These are phyloP conservation scores for Zygosaccharomyces bailii DNA, from an alignment of 805 yeast species.

Conservation along the genomic window DNA sequence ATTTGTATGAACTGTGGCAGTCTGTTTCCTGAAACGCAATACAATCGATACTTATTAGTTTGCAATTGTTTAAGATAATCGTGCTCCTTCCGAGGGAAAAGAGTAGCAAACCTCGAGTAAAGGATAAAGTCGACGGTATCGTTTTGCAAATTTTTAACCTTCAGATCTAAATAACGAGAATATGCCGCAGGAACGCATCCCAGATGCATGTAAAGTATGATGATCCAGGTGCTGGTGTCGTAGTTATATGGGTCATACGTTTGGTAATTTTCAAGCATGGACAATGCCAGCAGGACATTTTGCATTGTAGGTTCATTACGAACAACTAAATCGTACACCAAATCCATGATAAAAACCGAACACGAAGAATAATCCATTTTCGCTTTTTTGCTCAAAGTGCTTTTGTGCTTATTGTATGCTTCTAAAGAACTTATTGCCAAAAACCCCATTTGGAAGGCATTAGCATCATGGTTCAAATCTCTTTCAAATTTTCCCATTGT, in stretches of 20 bases:
- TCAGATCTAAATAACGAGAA: slow-evolving; percentile 49
- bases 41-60: slow-evolving; percentile 44
- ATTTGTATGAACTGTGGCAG: slow-evolving; percentile 50
- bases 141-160: slow-evolving; percentile 70
- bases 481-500: slow-evolving; percentile 22
- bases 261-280: slow-evolving; percentile 56
- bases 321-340: slow-evolving; percentile 41
- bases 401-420: slow-evolving; percentile 41
- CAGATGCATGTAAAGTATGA: slow-evolving; percentile 55
- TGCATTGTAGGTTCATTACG: slow-evolving; percentile 20
- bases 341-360: slow-evolving; percentile 60
- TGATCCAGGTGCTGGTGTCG: slow-evolving; percentile 66
- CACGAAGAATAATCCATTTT: slow-evolving; percentile 70
- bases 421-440: slow-evolving; percentile 26
- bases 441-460: slow-evolving; percentile 31
- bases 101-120: slow-evolving; percentile 45
- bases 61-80: slow-evolving; percentile 32
- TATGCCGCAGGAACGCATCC: slow-evolving; percentile 53
- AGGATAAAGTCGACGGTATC: slow-evolving; percentile 63
- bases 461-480: slow-evolving; percentile 50
- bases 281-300: slow-evolving; percentile 41
- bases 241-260: slow-evolving; percentile 66
- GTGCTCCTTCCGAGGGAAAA: slow-evolving; percentile 43
- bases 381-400: slow-evolving; percentile 39
- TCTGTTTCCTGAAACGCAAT: slow-evolving; percentile 46